Percentiles rank a stretch among this genome's conserved stretches.
Evolutionary conservation across 2,329 filamentous ascomycete genomes (phyloP).

Genomic region (Raffaelea deltoideospora): DNA sequence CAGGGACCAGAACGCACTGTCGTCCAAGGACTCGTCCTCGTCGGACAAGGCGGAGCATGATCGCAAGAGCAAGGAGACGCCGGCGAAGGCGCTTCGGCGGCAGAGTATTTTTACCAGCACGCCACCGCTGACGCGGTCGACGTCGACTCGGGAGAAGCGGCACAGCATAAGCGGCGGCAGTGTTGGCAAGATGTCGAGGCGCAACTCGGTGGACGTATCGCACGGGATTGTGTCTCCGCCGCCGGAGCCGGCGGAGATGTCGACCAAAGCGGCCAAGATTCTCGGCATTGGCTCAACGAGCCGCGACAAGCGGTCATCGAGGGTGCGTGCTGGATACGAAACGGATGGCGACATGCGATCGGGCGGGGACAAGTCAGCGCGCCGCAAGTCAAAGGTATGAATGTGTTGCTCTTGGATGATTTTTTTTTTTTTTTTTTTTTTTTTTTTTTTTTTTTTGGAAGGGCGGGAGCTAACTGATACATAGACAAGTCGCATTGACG

Average conservation of each 20-base stretch:
- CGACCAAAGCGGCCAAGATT: constrained; percentile 64
- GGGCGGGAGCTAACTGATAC: no score
- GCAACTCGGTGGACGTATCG: constrained; percentile 51
- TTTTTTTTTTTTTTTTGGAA: constrained; percentile 17
- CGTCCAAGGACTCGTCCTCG: constrained; percentile 31
- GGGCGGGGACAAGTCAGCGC: constrained; percentile 32
- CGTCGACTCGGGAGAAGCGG: constrained; percentile 51
- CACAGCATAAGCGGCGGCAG: constrained; percentile 34
- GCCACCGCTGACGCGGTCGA: constrained; percentile 51
- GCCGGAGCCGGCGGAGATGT: constrained; percentile 51
- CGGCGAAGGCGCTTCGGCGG: constrained; percentile 37
- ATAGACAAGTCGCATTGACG: constrained; percentile 49
- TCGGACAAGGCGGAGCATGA: constrained; percentile 43
- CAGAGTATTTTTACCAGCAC: constrained; percentile 54
- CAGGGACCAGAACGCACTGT: constrained; percentile 46
- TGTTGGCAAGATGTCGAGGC: constrained; percentile 43
- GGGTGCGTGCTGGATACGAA: constrained; percentile 11
- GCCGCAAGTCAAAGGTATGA: constrained; percentile 28
- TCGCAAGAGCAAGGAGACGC: constrained; percentile 25
- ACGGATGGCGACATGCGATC: constrained; percentile 34
- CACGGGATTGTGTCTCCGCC: constrained; percentile 57
- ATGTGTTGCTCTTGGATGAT: background rate
- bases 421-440: background rate
- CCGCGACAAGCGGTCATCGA: constrained; percentile 17
- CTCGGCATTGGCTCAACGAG: constrained; percentile 43